Evolutionary conservation across 1,284 basidiomycete genomes (phyloP).

Genomic region (Fomitopsis schrenkii): DNA sequence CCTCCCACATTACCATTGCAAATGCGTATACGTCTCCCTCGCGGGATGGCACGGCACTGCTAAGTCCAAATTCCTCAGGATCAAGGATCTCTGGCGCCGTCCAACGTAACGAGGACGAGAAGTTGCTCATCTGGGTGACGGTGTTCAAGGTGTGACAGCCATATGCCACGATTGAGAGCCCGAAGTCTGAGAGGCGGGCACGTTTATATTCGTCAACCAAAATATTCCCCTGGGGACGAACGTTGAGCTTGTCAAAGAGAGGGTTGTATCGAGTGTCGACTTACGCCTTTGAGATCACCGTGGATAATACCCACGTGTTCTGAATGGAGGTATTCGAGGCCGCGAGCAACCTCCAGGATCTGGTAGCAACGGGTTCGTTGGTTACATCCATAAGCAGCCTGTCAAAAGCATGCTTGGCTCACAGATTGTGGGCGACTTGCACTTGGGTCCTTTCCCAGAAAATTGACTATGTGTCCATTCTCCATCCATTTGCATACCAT

Average conservation of each 20-base stretch:
- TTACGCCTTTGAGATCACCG: slow-evolving; percentile 7
- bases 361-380: not conserved
- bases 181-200: slow-evolving; percentile 6
- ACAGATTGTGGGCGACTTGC: slow-evolving; percentile 1
- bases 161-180: not conserved
- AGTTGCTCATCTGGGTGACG: not conserved
- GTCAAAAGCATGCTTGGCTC: not conserved
- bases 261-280: not conserved
- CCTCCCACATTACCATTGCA: slow-evolving; percentile 9
- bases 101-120: not conserved
- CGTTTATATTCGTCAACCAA: not conserved
- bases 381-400: too few relatives aligned
- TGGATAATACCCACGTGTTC: not conserved
- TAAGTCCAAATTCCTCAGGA: not conserved
- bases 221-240: not conserved
- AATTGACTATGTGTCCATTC: not conserved
- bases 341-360: slow-evolving; percentile 2
- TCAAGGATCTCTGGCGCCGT: slow-evolving; percentile 4
- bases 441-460: not conserved
- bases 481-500: slow-evolving; percentile 1
- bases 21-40: slow-evolving; percentile 8
- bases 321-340: slow-evolving; percentile 3
- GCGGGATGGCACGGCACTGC: not conserved
- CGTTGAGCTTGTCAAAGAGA: too few relatives aligned
- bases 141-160: not conserved